A percentile compares a stretch with the other conserved stretches of the same genome.
Conservation (phyloP, 176 grass and related monocot genomes). For the Zea luxurians region DNA sequence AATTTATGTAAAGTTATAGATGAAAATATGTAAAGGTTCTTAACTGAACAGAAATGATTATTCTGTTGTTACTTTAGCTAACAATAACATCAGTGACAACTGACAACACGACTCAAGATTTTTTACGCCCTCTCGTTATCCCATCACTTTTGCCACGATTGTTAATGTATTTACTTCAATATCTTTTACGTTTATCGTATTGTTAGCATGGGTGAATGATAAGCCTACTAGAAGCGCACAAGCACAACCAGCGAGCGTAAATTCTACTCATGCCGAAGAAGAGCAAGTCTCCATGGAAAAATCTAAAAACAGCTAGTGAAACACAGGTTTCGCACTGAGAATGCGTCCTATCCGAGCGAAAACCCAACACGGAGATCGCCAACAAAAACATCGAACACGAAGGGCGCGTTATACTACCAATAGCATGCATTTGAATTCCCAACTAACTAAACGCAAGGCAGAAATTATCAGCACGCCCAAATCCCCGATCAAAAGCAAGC, state of each 20-base stretch:
- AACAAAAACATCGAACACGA: not conserved
- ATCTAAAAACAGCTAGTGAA: not conserved
- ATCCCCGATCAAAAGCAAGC: conserved; percentile 8
- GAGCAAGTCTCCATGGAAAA: not conserved
- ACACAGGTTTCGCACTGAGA: not conserved
- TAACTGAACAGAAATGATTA: too few relatives aligned
- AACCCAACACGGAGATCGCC: not conserved
- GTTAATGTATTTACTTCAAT: too few relatives aligned
- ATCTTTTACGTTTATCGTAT: too few relatives aligned
- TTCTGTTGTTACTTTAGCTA: too few relatives aligned
- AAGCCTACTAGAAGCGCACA: not conserved
- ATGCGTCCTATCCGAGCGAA: not conserved
- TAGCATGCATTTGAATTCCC: conserved; percentile 17
- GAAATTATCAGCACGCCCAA: not conserved
- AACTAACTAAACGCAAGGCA: conserved; percentile 5
- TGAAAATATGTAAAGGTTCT: too few relatives aligned
- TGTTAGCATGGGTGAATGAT: not conserved
- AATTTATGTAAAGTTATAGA: too few relatives aligned
- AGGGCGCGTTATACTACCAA: not conserved
- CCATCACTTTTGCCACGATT: too few relatives aligned
- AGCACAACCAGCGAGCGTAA: not conserved
- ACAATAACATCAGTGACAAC: too few relatives aligned
- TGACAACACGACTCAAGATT: too few relatives aligned
- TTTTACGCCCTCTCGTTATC: too few relatives aligned
- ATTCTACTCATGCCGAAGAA: not conserved